phyloP scores from a whole-genome alignment of 768 basidiomycete species.

The Boletus speciosus region DNA sequence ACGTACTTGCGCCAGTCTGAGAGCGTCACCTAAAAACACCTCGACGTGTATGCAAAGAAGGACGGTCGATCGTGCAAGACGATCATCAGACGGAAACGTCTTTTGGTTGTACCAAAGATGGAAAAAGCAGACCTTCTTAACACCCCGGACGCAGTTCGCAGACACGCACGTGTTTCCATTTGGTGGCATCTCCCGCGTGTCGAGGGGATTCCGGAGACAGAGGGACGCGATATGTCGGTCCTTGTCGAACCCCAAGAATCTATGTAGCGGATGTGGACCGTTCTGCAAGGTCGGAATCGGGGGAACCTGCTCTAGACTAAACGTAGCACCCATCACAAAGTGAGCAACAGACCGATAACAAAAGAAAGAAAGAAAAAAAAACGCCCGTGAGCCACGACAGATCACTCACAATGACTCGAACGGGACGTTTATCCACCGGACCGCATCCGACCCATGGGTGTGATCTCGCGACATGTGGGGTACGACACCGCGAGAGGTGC shows the following conservation, averaged over 20 bases:
- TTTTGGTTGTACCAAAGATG: background rate
- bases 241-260: slow-evolving; percentile 55
- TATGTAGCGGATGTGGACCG: slow-evolving; percentile 56
- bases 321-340: background rate
- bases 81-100: background rate
- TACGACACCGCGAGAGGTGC: slow-evolving; percentile 70
- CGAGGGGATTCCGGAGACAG: slow-evolving; percentile 61
- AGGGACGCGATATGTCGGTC: slow-evolving; percentile 52
- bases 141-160: slow-evolving; percentile 61
- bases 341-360: background rate
- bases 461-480: slow-evolving; percentile 74
- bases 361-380: background rate
- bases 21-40: slow-evolving; percentile 45
- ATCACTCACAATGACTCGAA: slow-evolving; percentile 78
- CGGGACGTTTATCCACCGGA: slow-evolving; percentile 65
- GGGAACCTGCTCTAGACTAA: slow-evolving; percentile 61
- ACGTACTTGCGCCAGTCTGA: slow-evolving; percentile 55
- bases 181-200: slow-evolving; percentile 65
- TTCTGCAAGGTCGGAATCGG: slow-evolving; percentile 62
- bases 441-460: slow-evolving; percentile 39
- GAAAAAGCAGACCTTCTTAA: slow-evolving; percentile 53
- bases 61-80: background rate
- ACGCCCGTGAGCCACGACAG: background rate
- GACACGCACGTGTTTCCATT: slow-evolving; percentile 60
- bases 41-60: background rate